Conservation (phyloP, 139 green algal species). For the Chlorella sorokiniana region DNA sequence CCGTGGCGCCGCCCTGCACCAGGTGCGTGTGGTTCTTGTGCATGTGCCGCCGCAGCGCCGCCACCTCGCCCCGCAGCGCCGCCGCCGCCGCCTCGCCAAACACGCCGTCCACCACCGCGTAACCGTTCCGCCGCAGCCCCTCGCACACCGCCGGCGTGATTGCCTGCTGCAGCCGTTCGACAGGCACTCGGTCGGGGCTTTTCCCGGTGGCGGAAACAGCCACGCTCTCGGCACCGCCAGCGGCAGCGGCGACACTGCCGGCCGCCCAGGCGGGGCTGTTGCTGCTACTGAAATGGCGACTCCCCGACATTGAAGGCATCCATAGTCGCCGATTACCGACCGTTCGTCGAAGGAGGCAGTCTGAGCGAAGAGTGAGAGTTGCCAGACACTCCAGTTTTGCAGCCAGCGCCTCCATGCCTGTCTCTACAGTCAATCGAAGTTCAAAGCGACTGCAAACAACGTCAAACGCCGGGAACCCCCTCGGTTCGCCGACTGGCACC, state of each 20-base stretch:
- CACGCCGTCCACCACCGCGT: slow-evolving; percentile 58
- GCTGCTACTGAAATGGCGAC: not conserved
- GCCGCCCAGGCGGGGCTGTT: not conserved
- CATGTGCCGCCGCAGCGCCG: slow-evolving; percentile 47
- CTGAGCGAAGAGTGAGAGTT: no score
- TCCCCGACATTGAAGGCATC: not conserved
- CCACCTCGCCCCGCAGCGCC: slow-evolving; percentile 48
- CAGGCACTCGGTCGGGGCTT: not conserved
- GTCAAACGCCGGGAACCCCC: no score
- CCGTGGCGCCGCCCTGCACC: slow-evolving; percentile 33
- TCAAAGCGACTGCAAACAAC: no score
- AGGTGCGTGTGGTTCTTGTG: slow-evolving; percentile 76
- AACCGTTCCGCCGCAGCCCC: slow-evolving; percentile 38
- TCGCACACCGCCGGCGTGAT: slow-evolving; percentile 27
- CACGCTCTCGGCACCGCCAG: not conserved
- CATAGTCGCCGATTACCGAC: no score
- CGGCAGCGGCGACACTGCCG: not conserved
- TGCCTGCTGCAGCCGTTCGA: slow-evolving; percentile 13
- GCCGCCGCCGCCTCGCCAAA: slow-evolving; percentile 22
- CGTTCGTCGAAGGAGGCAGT: no score
- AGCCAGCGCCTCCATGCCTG: no score
- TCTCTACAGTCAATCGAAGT: no score
- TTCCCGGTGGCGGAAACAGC: not conserved
- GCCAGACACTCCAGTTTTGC: no score
- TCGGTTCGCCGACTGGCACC: no score